phyloP scores from a whole-genome alignment of 495 filamentous ascomycete species.

The Penicillium fimorum region DNA sequence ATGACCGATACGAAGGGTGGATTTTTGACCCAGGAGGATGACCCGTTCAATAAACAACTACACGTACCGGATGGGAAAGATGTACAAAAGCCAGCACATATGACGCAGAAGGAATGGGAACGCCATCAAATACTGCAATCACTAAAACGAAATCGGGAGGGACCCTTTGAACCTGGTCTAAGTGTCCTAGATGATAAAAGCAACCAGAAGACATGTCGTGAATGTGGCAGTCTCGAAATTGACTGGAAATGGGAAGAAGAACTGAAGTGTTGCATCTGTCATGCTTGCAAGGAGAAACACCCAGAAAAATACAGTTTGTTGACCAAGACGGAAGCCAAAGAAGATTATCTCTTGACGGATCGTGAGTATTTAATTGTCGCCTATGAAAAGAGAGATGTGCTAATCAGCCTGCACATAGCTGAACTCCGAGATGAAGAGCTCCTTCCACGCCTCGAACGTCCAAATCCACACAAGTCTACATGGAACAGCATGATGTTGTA shows the following conservation, averaged over 20 bases:
- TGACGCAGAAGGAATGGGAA: conserved; percentile 95
- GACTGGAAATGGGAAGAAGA: conserved; percentile 92
- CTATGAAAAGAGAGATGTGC: neutral
- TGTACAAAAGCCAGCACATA: conserved; percentile 75
- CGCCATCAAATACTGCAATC: conserved; percentile 66
- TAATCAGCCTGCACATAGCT: conserved; percentile 44
- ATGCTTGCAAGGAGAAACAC: conserved; percentile 76
- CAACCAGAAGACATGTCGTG: conserved; percentile 71
- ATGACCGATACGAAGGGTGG: conserved; percentile 98
- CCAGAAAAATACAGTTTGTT: conserved; percentile 91
- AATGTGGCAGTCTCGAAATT: conserved; percentile 81
- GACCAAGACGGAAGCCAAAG: conserved; percentile 92
- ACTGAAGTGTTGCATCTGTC: conserved; percentile 69
- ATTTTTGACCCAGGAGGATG: conserved; percentile 82
- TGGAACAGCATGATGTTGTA: conserved; percentile 99
- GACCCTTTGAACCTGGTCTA: conserved; percentile 83
- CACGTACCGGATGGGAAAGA: conserved; percentile 50
- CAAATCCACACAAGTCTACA: conserved; percentile 91
- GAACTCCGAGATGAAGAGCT: conserved; percentile 83
- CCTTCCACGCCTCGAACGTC: conserved; percentile 80
- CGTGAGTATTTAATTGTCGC: conserved; percentile 51
- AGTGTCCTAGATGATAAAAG: conserved; percentile 62
- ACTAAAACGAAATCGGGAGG: conserved; percentile 68
- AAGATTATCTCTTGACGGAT: conserved; percentile 95
- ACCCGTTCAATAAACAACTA: conserved; percentile 80